Evolutionary conservation across 768 basidiomycete species (phyloP), one percentile per base, ranked within the genome.

Genomic region (Leccinum imitatum): DNA sequence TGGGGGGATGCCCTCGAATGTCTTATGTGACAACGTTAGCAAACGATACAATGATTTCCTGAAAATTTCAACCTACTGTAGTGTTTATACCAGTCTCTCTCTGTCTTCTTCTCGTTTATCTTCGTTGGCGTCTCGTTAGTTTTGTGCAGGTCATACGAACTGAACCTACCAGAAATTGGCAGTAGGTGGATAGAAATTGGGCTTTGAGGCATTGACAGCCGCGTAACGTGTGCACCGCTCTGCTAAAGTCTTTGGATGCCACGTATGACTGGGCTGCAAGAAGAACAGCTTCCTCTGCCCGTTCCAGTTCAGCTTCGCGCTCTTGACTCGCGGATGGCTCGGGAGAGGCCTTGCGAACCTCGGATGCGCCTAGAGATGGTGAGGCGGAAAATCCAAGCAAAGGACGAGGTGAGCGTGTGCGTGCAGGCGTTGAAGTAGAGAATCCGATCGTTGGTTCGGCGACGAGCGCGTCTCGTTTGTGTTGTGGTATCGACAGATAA

Each of bases 21-120:
- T 83, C 91, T 91, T 56, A 63, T 8, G 27, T 13, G 30, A 56
- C 51, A 51, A 63, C 41, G 19, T 63, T 35, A 44, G 59, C 48
- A 44, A 54, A 39, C 2, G 14, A 48, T 27, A 30, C 27, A 31
- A 35, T 6, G 31, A 44, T n/a, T 54, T 15, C 11, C 27, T 19
- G 1, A 27, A 4, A 27, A 27, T 52, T 61, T 14, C 50, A 10
- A 78, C 86, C 63, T 63, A 89, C 92, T 85, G 67, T 90, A 84
- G 65, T 88, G 78, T 75, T 87, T 87, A 76, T 93, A 91, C 91
- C 92, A 94, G 59, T 90, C 87, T 66, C 90, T 82, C 66, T 90
- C 82, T 1, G 91, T 86, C 64, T 84, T 85, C 69, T 89, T 89
- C 77, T 98, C 95, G 59, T 86, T 85, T 13, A 88, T 87, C 95